phyloP scores from a whole-genome alignment of 345 rosid species.

The Isatis tinctoria region DNA sequence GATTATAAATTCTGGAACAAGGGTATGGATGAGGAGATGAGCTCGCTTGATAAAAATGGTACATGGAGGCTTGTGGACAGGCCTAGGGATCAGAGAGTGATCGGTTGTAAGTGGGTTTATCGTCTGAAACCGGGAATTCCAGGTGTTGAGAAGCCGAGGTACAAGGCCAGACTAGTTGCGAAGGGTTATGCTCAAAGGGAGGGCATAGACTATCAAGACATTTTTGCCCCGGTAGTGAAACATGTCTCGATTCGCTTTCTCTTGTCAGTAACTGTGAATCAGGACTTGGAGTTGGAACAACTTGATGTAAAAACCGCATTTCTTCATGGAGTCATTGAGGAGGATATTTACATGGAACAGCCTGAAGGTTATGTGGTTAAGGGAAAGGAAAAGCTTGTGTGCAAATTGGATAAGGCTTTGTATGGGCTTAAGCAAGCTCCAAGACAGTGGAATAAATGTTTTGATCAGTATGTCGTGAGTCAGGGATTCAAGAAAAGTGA shows the following conservation, averaged over 20 bases:
- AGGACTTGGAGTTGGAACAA: background rate
- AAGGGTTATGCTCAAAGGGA: background rate
- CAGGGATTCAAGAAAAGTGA: background rate
- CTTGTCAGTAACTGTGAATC: background rate
- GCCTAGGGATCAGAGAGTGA: background rate
- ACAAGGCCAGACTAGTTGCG: background rate
- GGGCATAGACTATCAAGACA: background rate
- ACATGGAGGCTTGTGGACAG: background rate
- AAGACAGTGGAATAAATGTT: background rate
- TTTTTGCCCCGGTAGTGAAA: background rate
- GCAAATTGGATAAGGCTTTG: background rate
- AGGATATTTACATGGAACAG: background rate
- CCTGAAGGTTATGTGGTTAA: background rate
- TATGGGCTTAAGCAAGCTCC: background rate
- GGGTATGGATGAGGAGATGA: background rate
- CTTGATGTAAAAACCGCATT: background rate
- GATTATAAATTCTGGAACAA: background rate
- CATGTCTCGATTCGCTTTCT: background rate
- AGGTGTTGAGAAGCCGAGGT: background rate
- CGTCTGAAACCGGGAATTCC: background rate
- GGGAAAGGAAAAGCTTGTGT: background rate
- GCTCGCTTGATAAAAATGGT: background rate
- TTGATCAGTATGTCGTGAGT: background rate
- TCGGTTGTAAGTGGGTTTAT: background rate
- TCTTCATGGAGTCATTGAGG: background rate